Percentiles rank a stretch among this genome's conserved stretches.
Evolutionary conservation across 257 asterid genomes (phyloP).

Genomic region (Gardenia jasminoides): DNA sequence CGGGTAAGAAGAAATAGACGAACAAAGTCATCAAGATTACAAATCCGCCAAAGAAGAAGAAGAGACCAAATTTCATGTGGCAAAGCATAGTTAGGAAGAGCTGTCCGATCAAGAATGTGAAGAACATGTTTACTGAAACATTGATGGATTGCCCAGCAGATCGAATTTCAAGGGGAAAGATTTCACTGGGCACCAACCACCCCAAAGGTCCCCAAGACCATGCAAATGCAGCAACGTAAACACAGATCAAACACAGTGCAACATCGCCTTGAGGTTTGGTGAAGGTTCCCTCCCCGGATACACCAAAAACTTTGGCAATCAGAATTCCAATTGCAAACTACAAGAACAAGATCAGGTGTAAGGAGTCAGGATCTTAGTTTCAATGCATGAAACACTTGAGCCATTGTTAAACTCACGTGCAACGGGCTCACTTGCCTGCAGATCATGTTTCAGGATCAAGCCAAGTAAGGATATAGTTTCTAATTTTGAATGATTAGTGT

Average conservation of each 20-base stretch:
- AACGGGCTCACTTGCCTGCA: no score
- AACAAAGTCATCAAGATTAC: constrained; percentile 40
- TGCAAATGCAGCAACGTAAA: constrained; percentile 55
- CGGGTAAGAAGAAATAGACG: constrained; percentile 44
- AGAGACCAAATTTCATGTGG: constrained; percentile 43
- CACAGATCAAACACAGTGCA: constrained; percentile 44
- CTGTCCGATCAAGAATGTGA: constrained; percentile 50
- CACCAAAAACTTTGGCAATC: constrained; percentile 34
- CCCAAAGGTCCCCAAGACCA: constrained; percentile 78
- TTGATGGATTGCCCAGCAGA: constrained; percentile 52
- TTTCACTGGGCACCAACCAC: constrained; percentile 64
- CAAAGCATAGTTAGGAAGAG: constrained; percentile 42
- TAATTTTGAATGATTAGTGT: no score
- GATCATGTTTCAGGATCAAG: no score
- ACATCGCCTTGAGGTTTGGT: constrained; percentile 30
- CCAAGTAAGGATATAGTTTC: no score
- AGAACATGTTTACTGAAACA: constrained; percentile 45
- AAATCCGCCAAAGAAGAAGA: constrained; percentile 47
- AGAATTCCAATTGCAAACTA: constrained; percentile 28
- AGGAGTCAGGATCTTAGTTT: no score
- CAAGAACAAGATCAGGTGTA: neutral
- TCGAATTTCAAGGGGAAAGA: constrained; percentile 54
- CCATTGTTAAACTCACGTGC: no score
- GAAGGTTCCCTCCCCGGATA: constrained; percentile 32
- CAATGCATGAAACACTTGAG: neutral